Evolutionary conservation across 352 stramenopile species (phyloP).

Genomic region (Aphanomyces euteiches): DNA sequence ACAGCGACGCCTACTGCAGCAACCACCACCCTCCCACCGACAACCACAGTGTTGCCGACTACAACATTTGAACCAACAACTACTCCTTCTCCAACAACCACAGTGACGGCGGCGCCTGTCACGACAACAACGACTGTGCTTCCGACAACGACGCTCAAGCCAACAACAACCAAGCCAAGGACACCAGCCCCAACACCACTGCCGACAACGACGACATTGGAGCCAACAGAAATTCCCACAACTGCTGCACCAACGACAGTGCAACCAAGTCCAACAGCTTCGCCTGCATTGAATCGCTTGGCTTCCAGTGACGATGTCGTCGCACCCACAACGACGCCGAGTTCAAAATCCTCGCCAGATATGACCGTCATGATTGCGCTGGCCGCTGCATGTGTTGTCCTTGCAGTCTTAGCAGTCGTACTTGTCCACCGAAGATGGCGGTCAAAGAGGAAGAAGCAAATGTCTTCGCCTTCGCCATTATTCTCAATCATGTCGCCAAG

Average conservation of each 20-base stretch:
- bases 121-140: not conserved
- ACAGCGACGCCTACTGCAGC: not conserved
- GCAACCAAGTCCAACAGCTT: constrained; percentile 2
- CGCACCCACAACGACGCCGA: not conserved
- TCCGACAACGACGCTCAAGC: constrained; percentile 6
- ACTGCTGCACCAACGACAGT: not conserved
- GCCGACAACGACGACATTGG: not conserved
- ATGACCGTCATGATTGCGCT: too few species aligned
- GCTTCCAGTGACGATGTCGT: not conserved
- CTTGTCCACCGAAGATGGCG: too few species aligned
- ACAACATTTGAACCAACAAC: not conserved
- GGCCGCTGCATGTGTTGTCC: too few species aligned
- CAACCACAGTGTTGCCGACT: not conserved
- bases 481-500: not conserved
- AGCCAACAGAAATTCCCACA: not conserved
- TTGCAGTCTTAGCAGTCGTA: too few species aligned
- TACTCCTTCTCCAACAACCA: constrained; percentile 2
- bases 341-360: not conserved
- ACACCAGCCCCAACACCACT: not conserved
- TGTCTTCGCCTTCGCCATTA: too few species aligned
- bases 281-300: not conserved
- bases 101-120: not conserved
- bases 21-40: not conserved
- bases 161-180: not conserved
- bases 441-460: too few species aligned